Conservation (phyloP, 2,329 filamentous ascomycete species). For the Pseudocercospora musae region DNA sequence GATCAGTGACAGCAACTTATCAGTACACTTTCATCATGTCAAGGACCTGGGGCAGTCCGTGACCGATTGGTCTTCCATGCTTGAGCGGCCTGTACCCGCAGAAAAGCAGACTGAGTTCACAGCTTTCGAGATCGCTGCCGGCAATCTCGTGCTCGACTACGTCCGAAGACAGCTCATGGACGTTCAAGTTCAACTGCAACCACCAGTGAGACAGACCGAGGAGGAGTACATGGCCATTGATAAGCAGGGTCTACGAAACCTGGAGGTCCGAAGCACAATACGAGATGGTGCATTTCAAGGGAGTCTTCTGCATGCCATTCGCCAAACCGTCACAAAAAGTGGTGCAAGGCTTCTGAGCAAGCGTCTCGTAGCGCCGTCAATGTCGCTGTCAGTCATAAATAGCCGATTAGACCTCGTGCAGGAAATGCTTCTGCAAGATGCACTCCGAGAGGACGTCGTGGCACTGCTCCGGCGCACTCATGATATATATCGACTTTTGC, state of each 20-base stretch:
- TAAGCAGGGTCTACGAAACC: conserved; percentile 80
- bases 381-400: conserved; percentile 76
- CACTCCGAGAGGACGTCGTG: conserved; percentile 67
- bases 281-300: conserved; percentile 75
- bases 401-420: conserved; percentile 77
- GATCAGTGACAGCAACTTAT: conserved; percentile 51
- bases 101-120: conserved; percentile 59
- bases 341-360: conserved; percentile 79
- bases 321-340: conserved; percentile 86
- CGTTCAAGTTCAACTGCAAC: conserved; percentile 74
- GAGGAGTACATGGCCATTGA: conserved; percentile 86
- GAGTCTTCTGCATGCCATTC: conserved; percentile 84
- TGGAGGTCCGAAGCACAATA: conserved; percentile 86
- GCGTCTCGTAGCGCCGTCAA: conserved; percentile 84
- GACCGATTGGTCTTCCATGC: conserved; percentile 68
- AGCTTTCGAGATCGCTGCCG: conserved; percentile 68
- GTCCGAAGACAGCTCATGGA: conserved; percentile 75
- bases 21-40: conserved; percentile 67
- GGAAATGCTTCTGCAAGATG: conserved; percentile 63
- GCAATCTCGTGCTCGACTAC: conserved; percentile 78
- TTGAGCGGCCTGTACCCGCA: conserved; percentile 67
- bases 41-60: conserved; percentile 46
- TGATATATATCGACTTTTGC: conserved; percentile 84
- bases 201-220: conserved; percentile 70
- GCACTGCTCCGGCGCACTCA: conserved; percentile 69